Conservation (phyloP, 73 alveolate genomes). For the Paramecium pentaurelia region DNA sequence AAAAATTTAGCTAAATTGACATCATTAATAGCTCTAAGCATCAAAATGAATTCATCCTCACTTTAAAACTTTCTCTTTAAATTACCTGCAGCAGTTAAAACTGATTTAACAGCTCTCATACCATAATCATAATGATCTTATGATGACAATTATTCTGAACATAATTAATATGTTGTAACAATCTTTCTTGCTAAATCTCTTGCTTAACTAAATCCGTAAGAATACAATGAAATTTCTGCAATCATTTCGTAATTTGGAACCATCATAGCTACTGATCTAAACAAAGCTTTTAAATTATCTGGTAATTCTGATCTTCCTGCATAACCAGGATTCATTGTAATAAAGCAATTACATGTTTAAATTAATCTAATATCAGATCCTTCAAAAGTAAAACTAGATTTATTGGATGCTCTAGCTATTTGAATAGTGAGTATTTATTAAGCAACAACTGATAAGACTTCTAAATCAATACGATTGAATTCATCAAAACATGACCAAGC, state of each 20-base stretch:
- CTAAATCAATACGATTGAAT: conserved; percentile 96
- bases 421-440: conserved; percentile 85
- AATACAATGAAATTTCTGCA: conserved; percentile 99
- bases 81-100: conserved; percentile 97
- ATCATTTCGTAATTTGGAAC: conserved; percentile 97
- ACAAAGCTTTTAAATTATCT: conserved; percentile 96
- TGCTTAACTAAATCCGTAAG: conserved; percentile 98
- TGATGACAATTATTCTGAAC: conserved; percentile 98
- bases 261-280: conserved; percentile 98
- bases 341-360: conserved; percentile 99
- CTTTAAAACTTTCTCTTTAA: conserved; percentile 90
- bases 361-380: conserved; percentile 88
- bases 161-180: conserved; percentile 98
- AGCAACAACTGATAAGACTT: conserved; percentile 88
- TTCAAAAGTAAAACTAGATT: conserved; percentile 87
- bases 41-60: conserved; percentile 89
- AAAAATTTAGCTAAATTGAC: conserved; percentile 97
- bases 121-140: conserved; percentile 99
- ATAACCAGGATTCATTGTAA: conserved; percentile 99
- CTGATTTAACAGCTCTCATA: conserved; percentile 99
- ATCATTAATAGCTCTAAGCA: conserved; percentile 96
- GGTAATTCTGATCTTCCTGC: conserved; percentile 99
- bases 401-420: conserved; percentile 84
- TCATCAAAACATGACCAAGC: conserved; percentile 99
- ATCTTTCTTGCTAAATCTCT: conserved; percentile 97